Conservation (phyloP, 78 protist genomes). For the Creolimax fragrantissima region DNA sequence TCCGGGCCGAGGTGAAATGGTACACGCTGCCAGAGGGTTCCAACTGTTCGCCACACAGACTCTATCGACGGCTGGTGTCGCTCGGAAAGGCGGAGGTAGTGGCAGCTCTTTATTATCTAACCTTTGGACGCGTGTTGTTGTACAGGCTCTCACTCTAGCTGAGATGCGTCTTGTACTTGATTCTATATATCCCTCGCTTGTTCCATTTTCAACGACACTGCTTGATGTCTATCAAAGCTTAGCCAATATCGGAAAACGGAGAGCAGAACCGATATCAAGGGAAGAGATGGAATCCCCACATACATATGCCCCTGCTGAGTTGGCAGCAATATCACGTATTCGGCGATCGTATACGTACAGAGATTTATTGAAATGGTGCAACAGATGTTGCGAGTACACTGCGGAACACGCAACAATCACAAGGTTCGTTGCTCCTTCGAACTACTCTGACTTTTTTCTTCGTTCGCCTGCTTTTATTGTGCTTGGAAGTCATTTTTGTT, state of each 20-base stretch:
- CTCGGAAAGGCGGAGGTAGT: not conserved
- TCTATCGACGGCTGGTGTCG: not conserved
- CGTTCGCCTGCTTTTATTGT: not conserved
- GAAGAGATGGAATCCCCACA: not conserved
- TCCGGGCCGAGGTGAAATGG: conserved; percentile 62
- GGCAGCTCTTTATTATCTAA: conserved; percentile 24
- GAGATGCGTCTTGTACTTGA: conserved; percentile 39
- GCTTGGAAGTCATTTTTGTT: not conserved
- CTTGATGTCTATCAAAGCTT: not conserved
- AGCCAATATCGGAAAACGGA: not conserved
- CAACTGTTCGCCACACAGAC: conserved; percentile 74
- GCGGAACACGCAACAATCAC: not conserved
- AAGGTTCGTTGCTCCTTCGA: not conserved
- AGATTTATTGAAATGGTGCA: conserved; percentile 72
- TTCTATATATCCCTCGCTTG: conserved; percentile 46
- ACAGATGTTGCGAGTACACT: not conserved
- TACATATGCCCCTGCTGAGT: not conserved
- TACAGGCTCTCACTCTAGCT: not conserved
- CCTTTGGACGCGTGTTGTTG: conserved; percentile 47
- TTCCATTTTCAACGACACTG: not conserved
- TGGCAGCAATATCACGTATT: not conserved
- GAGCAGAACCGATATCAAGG: not conserved
- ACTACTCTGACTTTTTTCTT: not conserved
- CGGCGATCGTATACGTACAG: conserved; percentile 17
- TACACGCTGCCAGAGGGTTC: conserved; percentile 75